phyloP scores from a whole-genome alignment of 495 filamentous ascomycete genomes.

The Aspergillus steynii region DNA sequence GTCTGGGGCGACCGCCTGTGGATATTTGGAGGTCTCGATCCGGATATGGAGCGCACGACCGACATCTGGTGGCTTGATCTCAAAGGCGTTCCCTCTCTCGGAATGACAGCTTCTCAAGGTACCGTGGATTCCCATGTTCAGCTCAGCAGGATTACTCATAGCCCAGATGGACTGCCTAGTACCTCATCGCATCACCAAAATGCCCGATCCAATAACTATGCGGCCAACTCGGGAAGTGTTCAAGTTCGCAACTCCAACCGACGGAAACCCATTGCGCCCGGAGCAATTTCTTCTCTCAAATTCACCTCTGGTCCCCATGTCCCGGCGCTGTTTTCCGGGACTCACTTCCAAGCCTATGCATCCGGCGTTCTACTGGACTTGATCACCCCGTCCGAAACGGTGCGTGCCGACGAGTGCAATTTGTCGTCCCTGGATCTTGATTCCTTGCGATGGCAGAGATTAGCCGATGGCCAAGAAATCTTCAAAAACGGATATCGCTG shows the following conservation, averaged over 20 bases:
- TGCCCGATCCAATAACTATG: slow-evolving; percentile 69
- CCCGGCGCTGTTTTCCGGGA: slow-evolving; percentile 83
- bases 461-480: slow-evolving; percentile 90
- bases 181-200: slow-evolving; percentile 42
- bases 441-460: slow-evolving; percentile 85
- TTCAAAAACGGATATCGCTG: slow-evolving; percentile 86
- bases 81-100: slow-evolving; percentile 82
- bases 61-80: slow-evolving; percentile 97
- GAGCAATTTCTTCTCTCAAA: slow-evolving; percentile 82
- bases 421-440: slow-evolving; percentile 84
- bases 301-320: slow-evolving; percentile 88
- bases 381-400: slow-evolving; percentile 86
- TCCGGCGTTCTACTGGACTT: slow-evolving; percentile 92
- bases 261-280: slow-evolving; percentile 73
- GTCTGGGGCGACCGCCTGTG: slow-evolving; percentile 89
- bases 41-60: slow-evolving; percentile 92
- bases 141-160: slow-evolving; percentile 39
- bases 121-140: slow-evolving; percentile 48
- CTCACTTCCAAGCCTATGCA: slow-evolving; percentile 92
- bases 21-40: slow-evolving; percentile 94
- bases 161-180: slow-evolving; percentile 44
- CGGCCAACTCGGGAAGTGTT: slow-evolving; percentile 84
- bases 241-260: slow-evolving; percentile 75
- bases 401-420: slow-evolving; percentile 80
- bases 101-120: slow-evolving; percentile 69